Base-by-base conservation (phyloP, 225 moss, liverwort and hornwort genomes). In the Physcomitrium patens region DNA sequence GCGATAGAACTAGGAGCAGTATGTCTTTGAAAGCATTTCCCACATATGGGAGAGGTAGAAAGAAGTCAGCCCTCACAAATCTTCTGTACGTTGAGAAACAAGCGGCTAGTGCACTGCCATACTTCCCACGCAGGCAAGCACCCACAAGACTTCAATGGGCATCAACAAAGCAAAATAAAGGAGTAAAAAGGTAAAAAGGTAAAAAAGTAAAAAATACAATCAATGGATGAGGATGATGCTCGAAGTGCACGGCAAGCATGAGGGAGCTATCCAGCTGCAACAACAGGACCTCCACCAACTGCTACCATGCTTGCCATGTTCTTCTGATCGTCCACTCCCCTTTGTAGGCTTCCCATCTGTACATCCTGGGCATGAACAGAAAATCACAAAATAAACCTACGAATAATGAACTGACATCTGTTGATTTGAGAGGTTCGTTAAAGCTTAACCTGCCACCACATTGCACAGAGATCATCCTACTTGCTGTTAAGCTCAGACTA, bases 341-440 rank as follows among this genome's bases (percentile, higher is more conserved):
- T 73, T 50, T 81, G 77, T 63, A 61, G 81, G 72, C 13, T 77
- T 68, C 72, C 67, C 81, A 81, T 72, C 62, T 81, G 81, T 77
- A 66, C 62, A 73, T 73, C 81, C 81, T 81, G 77, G 19, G 56
- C 26, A 76, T 66, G 22, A 16, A 57, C 56, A 3, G 41, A 68
- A 8, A 64, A 49, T 61, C 72, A 72, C 14, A 8, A 23, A 14
- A 42, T 12, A 27, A 19, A 53, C n/a, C 2, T 42, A 26, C 7
- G 41, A 73, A 54, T 8, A 64, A 66, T 6, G 56, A 2, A 58
- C 22, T 16, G 3, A 23, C 28, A 22, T 7, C n/a, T 10, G 54
- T 65, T 26, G 31, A 3, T 19, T 2, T 14, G 0, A 63, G 37
- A 18, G 11, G 23, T 64, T 42, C 9, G 7, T 3, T 13, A 12